A percentile compares a stretch with the other conserved stretches of the same genome.
Evolutionary conservation across 1,139 yeast genomes (phyloP).

Genomic region (Diutina siamensis): DNA sequence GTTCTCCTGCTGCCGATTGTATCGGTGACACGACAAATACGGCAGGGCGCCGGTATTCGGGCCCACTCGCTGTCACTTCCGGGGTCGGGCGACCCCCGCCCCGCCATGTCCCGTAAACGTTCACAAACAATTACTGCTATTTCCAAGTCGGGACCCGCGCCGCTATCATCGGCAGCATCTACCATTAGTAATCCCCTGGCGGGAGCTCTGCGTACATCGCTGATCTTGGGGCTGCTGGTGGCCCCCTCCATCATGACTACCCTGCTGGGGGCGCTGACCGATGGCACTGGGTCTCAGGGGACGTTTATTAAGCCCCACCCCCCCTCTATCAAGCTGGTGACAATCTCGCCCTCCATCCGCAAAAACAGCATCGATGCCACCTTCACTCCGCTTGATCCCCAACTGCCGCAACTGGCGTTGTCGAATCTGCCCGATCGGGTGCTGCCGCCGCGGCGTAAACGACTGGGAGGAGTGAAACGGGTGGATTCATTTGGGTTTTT

Average conservation of each 20-base stretch:
- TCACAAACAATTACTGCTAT: background rate
- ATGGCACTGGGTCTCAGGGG: constrained; percentile 8
- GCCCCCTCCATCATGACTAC: constrained; percentile 8
- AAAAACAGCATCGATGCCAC: background rate
- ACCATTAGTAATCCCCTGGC: constrained; percentile 7
- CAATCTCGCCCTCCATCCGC: constrained; percentile 7
- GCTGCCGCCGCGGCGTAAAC: background rate
- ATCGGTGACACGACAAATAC: background rate
- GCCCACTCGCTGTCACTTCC: constrained; percentile 6
- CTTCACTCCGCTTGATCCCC: background rate
- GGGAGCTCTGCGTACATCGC: constrained; percentile 7
- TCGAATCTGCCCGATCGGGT: background rate
- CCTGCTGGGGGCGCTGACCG: constrained; percentile 9
- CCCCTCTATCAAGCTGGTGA: constrained; percentile 9
- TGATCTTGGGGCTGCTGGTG: constrained; percentile 7
- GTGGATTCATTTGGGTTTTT: background rate
- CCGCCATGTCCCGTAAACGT: background rate
- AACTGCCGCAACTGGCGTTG: background rate
- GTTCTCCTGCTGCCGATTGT: constrained; percentile 1
- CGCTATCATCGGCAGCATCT: constrained; percentile 1
- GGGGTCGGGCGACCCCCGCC: background rate
- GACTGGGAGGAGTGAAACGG: background rate
- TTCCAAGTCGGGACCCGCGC: background rate
- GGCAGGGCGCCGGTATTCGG: background rate
- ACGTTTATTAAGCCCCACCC: background rate